A percentile compares a stretch with the other conserved stretches of the same genome.
phyloP scores from a whole-genome alignment of 331 rosid genomes.

The Malus hybrid region DNA sequence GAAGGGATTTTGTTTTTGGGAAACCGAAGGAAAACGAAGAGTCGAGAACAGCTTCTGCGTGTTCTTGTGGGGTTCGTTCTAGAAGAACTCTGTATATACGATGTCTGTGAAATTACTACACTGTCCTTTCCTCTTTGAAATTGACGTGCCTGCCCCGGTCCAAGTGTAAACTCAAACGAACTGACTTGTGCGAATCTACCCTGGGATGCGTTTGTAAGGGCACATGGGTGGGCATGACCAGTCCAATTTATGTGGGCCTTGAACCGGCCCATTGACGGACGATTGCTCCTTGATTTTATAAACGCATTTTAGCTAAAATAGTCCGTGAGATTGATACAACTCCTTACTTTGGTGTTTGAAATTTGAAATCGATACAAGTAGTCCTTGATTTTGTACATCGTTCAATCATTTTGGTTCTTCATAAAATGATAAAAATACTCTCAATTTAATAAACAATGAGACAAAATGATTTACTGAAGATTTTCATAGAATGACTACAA shows the following conservation, averaged over 20 bases:
- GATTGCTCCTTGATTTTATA: background rate
- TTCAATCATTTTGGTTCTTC: too few relatives aligned
- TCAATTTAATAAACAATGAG: too few relatives aligned
- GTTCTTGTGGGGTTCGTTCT: background rate
- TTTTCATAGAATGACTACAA: too few relatives aligned
- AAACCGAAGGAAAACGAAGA: background rate
- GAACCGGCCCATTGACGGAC: background rate
- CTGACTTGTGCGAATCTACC: background rate
- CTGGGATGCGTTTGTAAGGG: background rate
- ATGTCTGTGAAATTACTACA: background rate
- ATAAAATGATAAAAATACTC: too few relatives aligned
- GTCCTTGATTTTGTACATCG: too few relatives aligned
- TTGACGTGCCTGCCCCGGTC: background rate
- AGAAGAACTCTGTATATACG: background rate
- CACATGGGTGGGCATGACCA: background rate
- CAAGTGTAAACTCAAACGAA: background rate
- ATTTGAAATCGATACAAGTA: too few relatives aligned
- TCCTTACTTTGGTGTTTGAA: accelerated
- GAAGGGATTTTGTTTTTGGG: background rate
- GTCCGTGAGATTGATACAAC: too few relatives aligned
- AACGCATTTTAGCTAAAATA: too few relatives aligned
- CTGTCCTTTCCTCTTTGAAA: background rate
- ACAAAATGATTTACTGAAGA: too few relatives aligned
- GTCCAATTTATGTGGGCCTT: background rate
- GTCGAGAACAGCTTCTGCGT: background rate